phyloP scores from a whole-genome alignment of 371 early-diverging fungal species.

The Mortierella sp. region DNA sequence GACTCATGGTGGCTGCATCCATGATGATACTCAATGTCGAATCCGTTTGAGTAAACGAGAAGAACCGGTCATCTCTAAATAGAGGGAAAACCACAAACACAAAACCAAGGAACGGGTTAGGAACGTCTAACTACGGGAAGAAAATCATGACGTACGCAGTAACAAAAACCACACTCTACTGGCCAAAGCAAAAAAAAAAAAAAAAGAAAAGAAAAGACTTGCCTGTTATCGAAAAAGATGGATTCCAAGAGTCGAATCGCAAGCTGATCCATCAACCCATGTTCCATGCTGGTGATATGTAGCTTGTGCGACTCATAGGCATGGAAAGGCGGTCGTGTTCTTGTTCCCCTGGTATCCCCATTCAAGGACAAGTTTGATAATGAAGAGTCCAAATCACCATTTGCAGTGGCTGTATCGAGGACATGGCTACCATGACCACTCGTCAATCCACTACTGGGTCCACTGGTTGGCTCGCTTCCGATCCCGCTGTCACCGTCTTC shows the following conservation, averaged over 20 bases:
- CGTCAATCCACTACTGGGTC: constrained; percentile 20
- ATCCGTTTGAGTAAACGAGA: constrained; percentile 51
- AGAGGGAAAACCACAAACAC: neutral
- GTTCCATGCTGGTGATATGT: constrained; percentile 41
- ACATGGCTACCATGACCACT: constrained; percentile 37
- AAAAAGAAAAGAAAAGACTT: constrained; percentile 1
- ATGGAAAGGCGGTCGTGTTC: constrained; percentile 23
- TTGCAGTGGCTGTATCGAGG: constrained; percentile 15
- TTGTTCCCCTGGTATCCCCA: constrained; percentile 10
- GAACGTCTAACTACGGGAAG: no score
- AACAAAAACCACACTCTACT: no score
- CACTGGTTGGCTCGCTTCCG: constrained; percentile 40
- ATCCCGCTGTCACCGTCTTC: constrained; percentile 8
- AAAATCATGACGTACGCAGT: no score
- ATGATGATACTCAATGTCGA: constrained; percentile 45
- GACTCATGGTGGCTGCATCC: constrained; percentile 40
- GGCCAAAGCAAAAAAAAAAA: neutral
- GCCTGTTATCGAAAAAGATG: constrained; percentile 47
- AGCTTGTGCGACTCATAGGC: constrained; percentile 24
- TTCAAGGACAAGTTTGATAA: constrained; percentile 27
- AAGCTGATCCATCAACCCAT: constrained; percentile 23
- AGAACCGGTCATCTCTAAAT: constrained; percentile 47
- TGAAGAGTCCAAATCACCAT: constrained; percentile 27
- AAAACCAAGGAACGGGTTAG: neutral
- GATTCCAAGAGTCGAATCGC: constrained; percentile 35